Evolutionary conservation across 2,329 filamentous ascomycete genomes (phyloP), one percentile per base, ranked within the genome.

Genomic region (Cercospora zeae-maydis): DNA sequence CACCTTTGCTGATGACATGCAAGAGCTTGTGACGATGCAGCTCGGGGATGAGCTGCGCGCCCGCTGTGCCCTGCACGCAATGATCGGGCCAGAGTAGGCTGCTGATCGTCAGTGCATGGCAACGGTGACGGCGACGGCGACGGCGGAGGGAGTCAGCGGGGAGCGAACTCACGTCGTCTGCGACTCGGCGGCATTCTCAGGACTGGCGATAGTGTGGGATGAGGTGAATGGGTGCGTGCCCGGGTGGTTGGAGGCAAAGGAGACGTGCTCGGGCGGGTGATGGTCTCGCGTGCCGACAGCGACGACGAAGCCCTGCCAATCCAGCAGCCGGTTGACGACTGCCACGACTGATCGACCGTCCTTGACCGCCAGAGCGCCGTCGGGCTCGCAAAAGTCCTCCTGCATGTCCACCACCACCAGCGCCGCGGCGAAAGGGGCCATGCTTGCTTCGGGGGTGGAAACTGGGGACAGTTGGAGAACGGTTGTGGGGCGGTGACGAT

Each of bases 221-320:
- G 89, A 88, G 34, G 82, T 79, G 75, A 90, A 96, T 0, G 93
- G 86, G 64, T 80, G 75, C 71, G 89, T 88, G 71, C 84, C 80
- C 1, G 67, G 77, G 66, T 98, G 93, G 77, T 93, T 96, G 30
- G 82, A 79, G 11, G 92, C 92, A 77, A 99, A 99, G 45, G 93
- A 97, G 75, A 96, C 82, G 81, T 98, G 93, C 72, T 88, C 78
- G 1, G 72, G 69, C 0, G 95, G 95, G 74, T 99, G 95, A 82
- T 86, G 96, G 84, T 99, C 95, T 75, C 92, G 89, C n/a, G 93
- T 96, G 49, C 91, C 92, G 68, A 98, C 80, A 69, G 88, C 91
- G 71, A 90, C 75, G 39, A 80, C 77, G 74, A 97, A 96, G 0
- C 63, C 65, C 52, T 89, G 87, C 24, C 88, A 81, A 4, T 77